These are phyloP conservation scores for Mortierella polycephala DNA, from an alignment of 371 early-diverging fungal species.

Conservation along the genomic window DNA sequence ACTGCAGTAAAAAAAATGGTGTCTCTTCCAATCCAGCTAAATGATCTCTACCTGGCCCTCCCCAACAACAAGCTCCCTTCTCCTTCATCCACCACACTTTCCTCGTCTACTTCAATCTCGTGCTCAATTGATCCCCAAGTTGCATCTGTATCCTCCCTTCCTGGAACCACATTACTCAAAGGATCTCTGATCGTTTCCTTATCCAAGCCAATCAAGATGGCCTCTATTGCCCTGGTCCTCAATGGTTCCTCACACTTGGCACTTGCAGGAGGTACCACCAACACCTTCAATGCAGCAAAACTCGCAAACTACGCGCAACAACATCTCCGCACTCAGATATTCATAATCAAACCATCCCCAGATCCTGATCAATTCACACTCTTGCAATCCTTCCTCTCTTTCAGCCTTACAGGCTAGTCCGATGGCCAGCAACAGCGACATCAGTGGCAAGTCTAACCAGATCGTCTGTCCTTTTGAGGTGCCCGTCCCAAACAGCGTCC, in stretches of 20 bases:
- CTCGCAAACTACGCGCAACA: constrained; percentile 18
- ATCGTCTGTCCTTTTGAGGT: constrained; percentile 24
- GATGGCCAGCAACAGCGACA: background rate
- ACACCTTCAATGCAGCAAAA: background rate
- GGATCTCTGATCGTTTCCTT: constrained; percentile 14
- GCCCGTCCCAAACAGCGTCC: constrained; percentile 19
- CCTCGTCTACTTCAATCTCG: background rate
- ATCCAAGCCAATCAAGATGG: constrained; percentile 17
- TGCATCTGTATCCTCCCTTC: background rate
- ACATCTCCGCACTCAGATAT: constrained; percentile 13
- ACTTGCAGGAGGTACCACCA: constrained; percentile 1
- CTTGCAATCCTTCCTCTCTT: background rate
- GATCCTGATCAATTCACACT: constrained; percentile 13
- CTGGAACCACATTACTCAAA: constrained; percentile 8
- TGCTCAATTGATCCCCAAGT: background rate
- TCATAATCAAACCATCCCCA: constrained; percentile 24
- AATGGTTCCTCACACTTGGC: constrained; percentile 18
- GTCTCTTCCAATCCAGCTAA: constrained; percentile 11
- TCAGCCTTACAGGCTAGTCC: background rate
- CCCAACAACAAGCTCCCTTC: background rate
- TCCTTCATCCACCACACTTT: background rate
- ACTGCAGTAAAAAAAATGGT: too few relatives aligned
- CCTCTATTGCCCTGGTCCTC: constrained; percentile 17
- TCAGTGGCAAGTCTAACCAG: constrained; percentile 9
- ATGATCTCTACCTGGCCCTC: constrained; percentile 12